phyloP scores from a whole-genome alignment of 192 early-diverging fungal species.

The Polychytrium aggregatum region DNA sequence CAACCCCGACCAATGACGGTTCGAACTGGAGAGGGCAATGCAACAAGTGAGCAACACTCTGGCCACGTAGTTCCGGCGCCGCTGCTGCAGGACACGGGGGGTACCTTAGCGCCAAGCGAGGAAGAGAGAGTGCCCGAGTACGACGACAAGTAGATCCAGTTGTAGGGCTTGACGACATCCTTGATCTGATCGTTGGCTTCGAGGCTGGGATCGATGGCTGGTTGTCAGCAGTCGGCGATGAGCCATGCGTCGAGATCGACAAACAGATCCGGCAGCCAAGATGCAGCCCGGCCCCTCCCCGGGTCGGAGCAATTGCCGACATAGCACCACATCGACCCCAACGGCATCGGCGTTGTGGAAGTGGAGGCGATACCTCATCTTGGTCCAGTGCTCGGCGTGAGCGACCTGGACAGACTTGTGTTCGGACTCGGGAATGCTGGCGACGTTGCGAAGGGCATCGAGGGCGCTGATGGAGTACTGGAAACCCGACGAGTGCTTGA shows the following conservation, averaged over 20 bases:
- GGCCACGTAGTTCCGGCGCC: background rate
- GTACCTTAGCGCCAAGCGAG: background rate
- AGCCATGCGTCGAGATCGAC: too few relatives aligned
- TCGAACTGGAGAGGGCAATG: too few relatives aligned
- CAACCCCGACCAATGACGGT: conserved; percentile 37
- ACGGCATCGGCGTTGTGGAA: too few relatives aligned
- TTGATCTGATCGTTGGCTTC: conserved; percentile 43
- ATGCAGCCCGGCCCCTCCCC: too few relatives aligned
- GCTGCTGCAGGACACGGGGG: background rate
- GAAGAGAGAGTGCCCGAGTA: conserved; percentile 53
- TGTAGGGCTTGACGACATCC: conserved; percentile 84
- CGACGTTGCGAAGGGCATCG: conserved; percentile 63
- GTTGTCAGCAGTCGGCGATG: too few relatives aligned
- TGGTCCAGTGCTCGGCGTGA: conserved; percentile 74
- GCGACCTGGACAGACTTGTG: conserved; percentile 73
- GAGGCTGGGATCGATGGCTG: too few relatives aligned
- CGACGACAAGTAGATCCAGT: conserved; percentile 90
- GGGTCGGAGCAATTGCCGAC: too few relatives aligned
- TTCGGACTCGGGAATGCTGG: conserved; percentile 53
- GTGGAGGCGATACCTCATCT: conserved; percentile 70
- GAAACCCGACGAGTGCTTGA: conserved; percentile 43
- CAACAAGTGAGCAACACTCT: conserved; percentile 3
- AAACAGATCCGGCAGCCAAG: too few relatives aligned
- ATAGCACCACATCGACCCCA: too few relatives aligned
- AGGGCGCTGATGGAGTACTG: conserved; percentile 51